Percentiles rank a stretch among this genome's conserved stretches.
These are phyloP conservation scores for Coprinopsis marcescibilis DNA, from an alignment of 768 basidiomycete genomes.

Conservation along the genomic window DNA sequence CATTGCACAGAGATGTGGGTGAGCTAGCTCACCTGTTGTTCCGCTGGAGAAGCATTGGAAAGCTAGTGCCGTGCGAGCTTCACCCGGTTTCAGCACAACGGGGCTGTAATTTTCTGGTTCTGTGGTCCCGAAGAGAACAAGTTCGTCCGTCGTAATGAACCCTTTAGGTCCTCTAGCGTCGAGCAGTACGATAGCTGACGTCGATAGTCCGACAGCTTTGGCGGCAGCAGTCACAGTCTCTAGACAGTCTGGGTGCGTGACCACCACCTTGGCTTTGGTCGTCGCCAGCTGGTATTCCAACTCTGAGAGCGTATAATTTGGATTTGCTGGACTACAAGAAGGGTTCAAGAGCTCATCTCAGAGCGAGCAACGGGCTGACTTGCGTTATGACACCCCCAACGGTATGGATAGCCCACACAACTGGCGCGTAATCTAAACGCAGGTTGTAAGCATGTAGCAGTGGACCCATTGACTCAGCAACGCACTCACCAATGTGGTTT, in stretches of 20 bases:
- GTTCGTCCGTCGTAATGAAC: constrained; percentile 34
- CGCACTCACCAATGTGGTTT: constrained; percentile 50
- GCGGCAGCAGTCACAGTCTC: constrained; percentile 41
- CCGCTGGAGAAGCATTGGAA: constrained; percentile 72
- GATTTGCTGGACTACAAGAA: constrained; percentile 53
- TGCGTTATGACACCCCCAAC: constrained; percentile 57
- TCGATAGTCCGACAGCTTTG: constrained; percentile 31
- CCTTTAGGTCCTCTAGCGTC: constrained; percentile 13
- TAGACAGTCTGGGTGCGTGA: constrained; percentile 42
- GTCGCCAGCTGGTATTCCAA: constrained; percentile 49
- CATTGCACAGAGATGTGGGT: background rate
- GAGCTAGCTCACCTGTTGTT: constrained; percentile 50
- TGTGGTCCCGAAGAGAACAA: constrained; percentile 39
- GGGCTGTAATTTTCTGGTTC: constrained; percentile 37
- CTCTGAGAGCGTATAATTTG: constrained; percentile 51
- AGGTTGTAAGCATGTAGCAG: constrained; percentile 2
- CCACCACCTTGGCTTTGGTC: constrained; percentile 41
- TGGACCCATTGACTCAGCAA: background rate
- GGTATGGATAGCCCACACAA: constrained; percentile 55
- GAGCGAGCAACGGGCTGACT: constrained; percentile 15
- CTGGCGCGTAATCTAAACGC: constrained; percentile 44
- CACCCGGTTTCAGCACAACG: constrained; percentile 44
- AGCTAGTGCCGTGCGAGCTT: constrained; percentile 56
- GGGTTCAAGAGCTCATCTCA: constrained; percentile 9
- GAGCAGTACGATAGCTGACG: constrained; percentile 36